Evolutionary conservation across 345 rosid genomes (phyloP).

Genomic region (Eucalyptus caleyi): DNA sequence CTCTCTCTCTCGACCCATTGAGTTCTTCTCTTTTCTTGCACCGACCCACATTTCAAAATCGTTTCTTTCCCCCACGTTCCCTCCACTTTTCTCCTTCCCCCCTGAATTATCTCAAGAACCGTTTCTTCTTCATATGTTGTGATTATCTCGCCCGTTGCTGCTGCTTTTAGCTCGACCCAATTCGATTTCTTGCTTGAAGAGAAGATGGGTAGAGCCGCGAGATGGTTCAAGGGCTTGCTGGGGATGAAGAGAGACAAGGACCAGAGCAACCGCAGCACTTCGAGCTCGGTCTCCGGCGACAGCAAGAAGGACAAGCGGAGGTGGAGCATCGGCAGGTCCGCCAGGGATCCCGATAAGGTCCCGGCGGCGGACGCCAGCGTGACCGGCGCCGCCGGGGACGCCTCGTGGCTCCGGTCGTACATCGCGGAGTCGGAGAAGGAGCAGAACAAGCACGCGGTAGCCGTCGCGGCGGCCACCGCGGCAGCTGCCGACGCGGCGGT

Average conservation of each 20-base stretch:
- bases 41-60: neutral
- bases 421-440: conserved; percentile 32
- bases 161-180: neutral
- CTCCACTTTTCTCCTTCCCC: neutral
- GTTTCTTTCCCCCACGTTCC: neutral
- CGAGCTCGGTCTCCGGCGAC: conserved; percentile 13
- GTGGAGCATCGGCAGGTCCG: conserved; percentile 40
- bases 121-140: neutral
- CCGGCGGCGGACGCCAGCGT: neutral
- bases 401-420: conserved; percentile 30
- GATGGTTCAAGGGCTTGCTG: conserved; percentile 68
- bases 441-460: conserved; percentile 54
- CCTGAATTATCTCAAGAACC: neutral
- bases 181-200: neutral
- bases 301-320: conserved; percentile 35
- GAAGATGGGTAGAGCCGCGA: conserved; percentile 55
- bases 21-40: neutral
- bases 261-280: neutral
- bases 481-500: conserved; percentile 57
- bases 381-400: neutral
- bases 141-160: neutral
- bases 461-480: conserved; percentile 48
- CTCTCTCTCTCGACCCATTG: neutral
- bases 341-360: neutral
- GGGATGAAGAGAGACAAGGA: conserved; percentile 45